Base-by-base conservation (phyloP, 2,329 filamentous ascomycete genomes). In the Acarospora socialis region DNA sequence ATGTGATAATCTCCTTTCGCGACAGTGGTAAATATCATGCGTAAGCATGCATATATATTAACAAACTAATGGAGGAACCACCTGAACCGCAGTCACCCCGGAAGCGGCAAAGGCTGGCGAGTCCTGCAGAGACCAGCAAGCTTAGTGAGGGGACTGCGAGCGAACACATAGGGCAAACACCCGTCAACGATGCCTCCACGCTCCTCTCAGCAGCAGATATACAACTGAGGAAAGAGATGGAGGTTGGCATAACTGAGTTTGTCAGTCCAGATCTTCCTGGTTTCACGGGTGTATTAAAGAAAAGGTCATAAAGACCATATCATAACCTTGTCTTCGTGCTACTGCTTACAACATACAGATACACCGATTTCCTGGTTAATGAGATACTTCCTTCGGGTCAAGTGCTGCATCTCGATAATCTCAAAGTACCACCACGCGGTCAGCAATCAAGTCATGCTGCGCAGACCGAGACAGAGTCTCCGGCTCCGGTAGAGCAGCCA, bases 351-450 rank as follows among this genome's bases (percentile, higher is more conserved):
- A 33, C 20, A 22, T 33, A 5, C 34, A 73, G 82, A 43, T 94
- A 86, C 54, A 87, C 84, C 3, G 86, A 94, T 53, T 94, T 94
- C 47, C 64, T 90, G 44, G 86, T 94, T 45, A 86, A 92, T 49
- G 86, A 94, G 55, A 87, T 94, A 40, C 61, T 70, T 13, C 73
- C 76, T 18, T 70, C 78, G 47, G 84, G 84, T 10, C 57, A 73
- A 33, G 81, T 92, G 9, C 54, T 90, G 32, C 82, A 87, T 53
- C 61, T 94, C 29, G 63, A 55, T 35, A 67, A 63, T 32, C 54
- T 67, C 10, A 43, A 46, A 12, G 46, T 47, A 5, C 53, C 54
- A 26, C 19, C 31, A 17, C 26, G 16, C 13, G 16, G 7, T n/a
- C 26, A 29, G n/a, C 26, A 14, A 29, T 12, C 12, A 16, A 14